These are phyloP conservation scores for Pseudocercospora pini-densiflorae DNA, from an alignment of 2,329 filamentous ascomycete genomes.

Conservation along the genomic window DNA sequence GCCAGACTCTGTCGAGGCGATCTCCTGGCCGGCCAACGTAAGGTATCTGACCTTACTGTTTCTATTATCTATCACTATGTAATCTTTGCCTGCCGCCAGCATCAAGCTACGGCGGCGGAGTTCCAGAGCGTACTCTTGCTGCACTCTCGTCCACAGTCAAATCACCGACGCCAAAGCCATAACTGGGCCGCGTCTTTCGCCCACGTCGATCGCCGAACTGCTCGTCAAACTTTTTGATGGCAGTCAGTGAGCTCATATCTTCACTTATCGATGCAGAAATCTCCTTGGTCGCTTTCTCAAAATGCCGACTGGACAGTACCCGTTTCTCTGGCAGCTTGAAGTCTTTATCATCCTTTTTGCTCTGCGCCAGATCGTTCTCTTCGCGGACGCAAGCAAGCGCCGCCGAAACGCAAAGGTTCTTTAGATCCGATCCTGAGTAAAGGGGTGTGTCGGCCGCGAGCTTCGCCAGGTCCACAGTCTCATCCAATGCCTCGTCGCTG, in stretches of 20 bases:
- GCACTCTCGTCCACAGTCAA: conserved; percentile 37
- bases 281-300: conserved; percentile 82
- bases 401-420: conserved; percentile 79
- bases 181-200: conserved; percentile 49
- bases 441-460: conserved; percentile 72
- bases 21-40: not conserved
- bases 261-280: conserved; percentile 92
- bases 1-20: not conserved
- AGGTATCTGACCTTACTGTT: not conserved
- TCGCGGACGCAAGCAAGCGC: conserved; percentile 80
- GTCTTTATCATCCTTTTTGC: conserved; percentile 31
- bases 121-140: conserved; percentile 35
- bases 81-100: not conserved
- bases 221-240: conserved; percentile 94
- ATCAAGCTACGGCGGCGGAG: conserved; percentile 17
- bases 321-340: conserved; percentile 72
- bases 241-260: conserved; percentile 84
- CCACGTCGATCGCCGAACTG: conserved; percentile 84
- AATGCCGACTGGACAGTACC: conserved; percentile 70
- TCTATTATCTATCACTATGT: not conserved
- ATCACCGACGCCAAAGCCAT: conserved; percentile 40
- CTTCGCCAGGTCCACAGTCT: conserved; percentile 63
- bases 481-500: conserved; percentile 66
- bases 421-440: conserved; percentile 83
- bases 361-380: conserved; percentile 58